These are phyloP conservation scores for Camellia granthamiana DNA, from an alignment of 148 eudicot species.

Conservation along the genomic window DNA sequence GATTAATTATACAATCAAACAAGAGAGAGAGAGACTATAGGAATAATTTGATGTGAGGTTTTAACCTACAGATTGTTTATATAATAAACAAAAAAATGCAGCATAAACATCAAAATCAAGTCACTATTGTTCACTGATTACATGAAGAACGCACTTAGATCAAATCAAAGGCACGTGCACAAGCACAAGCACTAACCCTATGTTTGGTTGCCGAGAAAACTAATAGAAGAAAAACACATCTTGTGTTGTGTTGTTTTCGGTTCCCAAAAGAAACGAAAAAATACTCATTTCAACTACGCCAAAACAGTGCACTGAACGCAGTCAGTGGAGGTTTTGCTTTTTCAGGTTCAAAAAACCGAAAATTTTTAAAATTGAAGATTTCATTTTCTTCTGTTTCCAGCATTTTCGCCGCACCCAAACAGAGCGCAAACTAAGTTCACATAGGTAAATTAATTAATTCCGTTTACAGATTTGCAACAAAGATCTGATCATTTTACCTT, in stretches of 20 bases:
- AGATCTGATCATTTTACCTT: background rate
- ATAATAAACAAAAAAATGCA: background rate
- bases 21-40: background rate
- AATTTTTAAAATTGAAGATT: background rate
- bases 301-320: background rate
- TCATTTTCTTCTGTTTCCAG: background rate
- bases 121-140: background rate
- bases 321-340: background rate
- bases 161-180: background rate
- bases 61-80: background rate
- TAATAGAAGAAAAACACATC: background rate
- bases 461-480: background rate
- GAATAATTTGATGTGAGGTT: background rate
- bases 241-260: background rate
- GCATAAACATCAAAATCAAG: background rate
- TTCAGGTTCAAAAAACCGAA: background rate
- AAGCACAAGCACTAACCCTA: background rate
- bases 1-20: background rate
- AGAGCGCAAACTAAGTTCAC: background rate
- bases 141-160: background rate
- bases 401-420: background rate
- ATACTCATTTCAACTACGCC: background rate
- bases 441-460: background rate
- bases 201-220: background rate
- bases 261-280: background rate